Conservation (phyloP, 371 early-diverging fungal genomes). For the Conidiobolus incongruus region DNA sequence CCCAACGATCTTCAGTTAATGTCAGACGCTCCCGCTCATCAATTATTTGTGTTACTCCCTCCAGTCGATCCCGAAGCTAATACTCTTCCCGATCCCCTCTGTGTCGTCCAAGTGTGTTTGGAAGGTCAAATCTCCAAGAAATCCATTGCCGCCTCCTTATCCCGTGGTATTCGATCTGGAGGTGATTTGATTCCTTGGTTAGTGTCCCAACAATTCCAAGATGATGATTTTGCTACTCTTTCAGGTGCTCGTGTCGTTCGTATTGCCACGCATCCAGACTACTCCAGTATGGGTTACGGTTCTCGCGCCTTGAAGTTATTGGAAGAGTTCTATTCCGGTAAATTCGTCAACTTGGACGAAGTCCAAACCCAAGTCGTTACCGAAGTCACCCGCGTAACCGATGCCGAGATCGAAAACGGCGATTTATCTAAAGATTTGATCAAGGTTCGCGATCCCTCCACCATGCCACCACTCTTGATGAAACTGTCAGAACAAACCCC, state of each 20-base stretch:
- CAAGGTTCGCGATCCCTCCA: conserved; percentile 57
- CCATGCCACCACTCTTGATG: conserved; percentile 77
- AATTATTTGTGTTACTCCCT: conserved; percentile 89
- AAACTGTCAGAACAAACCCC: conserved; percentile 57
- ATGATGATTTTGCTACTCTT: conserved; percentile 83
- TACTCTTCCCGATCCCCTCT: conserved; percentile 81
- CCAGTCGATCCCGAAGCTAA: conserved; percentile 45
- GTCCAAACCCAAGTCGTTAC: conserved; percentile 12
- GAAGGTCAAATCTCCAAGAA: conserved; percentile 90
- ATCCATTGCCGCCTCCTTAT: conserved; percentile 57
- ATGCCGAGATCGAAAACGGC: conserved; percentile 29
- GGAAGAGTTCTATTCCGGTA: conserved; percentile 66
- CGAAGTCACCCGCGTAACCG: conserved; percentile 14
- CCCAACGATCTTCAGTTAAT: conserved; percentile 97
- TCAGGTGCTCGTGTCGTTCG: conserved; percentile 98
- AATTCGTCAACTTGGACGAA: conserved; percentile 46
- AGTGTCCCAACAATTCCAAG: conserved; percentile 84
- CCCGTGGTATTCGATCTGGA: conserved; percentile 63
- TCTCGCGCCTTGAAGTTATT: conserved; percentile 65
- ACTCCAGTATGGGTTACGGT: conserved; percentile 96
- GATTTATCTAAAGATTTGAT: conserved; percentile 52
- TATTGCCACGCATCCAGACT: conserved; percentile 97
- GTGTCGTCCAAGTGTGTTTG: conserved; percentile 77
- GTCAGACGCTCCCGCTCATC: conserved; percentile 97
- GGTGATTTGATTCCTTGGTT: conserved; percentile 99